phyloP scores from a whole-genome alignment of 2,329 filamentous ascomycete genomes.

The Fusarium pilosicola region DNA sequence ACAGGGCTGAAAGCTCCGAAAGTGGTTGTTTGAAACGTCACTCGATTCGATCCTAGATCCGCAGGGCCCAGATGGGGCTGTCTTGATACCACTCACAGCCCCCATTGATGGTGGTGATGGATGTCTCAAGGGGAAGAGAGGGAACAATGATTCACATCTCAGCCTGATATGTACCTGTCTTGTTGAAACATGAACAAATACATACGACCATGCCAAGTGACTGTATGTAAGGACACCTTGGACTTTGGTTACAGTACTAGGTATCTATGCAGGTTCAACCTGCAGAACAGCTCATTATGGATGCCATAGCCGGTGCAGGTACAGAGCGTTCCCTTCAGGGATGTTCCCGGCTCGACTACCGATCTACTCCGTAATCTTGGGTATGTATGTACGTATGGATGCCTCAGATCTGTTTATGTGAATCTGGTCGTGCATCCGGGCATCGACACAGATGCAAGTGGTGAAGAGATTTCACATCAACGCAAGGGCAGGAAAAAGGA shows the following conservation, averaged over 20 bases:
- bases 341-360: constrained; percentile 19
- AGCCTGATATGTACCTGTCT: neutral
- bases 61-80: constrained; percentile 17
- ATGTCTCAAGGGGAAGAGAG: neutral
- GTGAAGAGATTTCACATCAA: constrained; percentile 5
- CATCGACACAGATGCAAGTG: neutral
- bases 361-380: constrained; percentile 4
- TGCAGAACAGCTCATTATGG: constrained; percentile 25
- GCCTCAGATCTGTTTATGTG: constrained; percentile 6
- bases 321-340: constrained; percentile 21
- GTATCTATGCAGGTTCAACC: constrained; percentile 9
- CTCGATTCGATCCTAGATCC: constrained; percentile 20
- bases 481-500: constrained; percentile 13
- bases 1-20: constrained; percentile 20
- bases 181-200: neutral
- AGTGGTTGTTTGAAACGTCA: constrained; percentile 15
- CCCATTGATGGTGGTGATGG: neutral
- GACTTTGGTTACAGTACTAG: neutral
- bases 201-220: neutral
- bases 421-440: neutral
- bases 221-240: neutral
- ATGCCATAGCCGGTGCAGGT: constrained; percentile 30
- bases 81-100: constrained; percentile 1
- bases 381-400: neutral
- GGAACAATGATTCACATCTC: neutral